Evolutionary conservation across 2,329 filamentous ascomycete genomes (phyloP).

Genomic region (Ophiosphaerella narmari): DNA sequence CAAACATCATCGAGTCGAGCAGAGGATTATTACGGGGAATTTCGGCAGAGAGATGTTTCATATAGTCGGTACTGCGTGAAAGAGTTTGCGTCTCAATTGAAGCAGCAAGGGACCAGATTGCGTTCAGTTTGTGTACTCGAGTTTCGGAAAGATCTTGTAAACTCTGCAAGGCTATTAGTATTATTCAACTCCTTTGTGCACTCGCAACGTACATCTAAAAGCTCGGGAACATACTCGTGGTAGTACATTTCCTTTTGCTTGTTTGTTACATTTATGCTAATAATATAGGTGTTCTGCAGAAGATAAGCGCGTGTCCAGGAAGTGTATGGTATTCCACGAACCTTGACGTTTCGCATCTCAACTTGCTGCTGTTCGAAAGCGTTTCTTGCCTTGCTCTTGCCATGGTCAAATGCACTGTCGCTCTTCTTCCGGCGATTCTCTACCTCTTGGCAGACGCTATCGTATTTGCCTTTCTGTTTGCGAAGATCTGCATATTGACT

Average conservation of each 20-base stretch:
- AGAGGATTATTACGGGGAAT: constrained; percentile 86
- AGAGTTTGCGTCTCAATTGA: constrained; percentile 81
- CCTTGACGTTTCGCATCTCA: constrained; percentile 95
- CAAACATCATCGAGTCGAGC: constrained; percentile 97
- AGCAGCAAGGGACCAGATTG: constrained; percentile 80
- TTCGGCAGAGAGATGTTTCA: constrained; percentile 75
- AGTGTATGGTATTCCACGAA: constrained; percentile 9
- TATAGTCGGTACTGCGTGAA: constrained; percentile 70
- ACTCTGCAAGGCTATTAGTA: constrained; percentile 49
- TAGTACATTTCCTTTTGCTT: constrained; percentile 98
- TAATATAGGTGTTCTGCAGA: constrained; percentile 84
- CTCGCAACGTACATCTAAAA: constrained; percentile 71
- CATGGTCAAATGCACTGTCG: constrained; percentile 84
- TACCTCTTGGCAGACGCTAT: constrained; percentile 89
- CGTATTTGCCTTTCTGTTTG: constrained; percentile 93
- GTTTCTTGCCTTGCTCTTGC: constrained; percentile 85
- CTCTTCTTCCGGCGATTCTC: constrained; percentile 94
- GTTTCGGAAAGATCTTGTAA: constrained; percentile 94
- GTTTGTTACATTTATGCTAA: constrained; percentile 94
- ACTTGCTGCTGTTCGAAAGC: constrained; percentile 89
- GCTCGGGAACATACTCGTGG: constrained; percentile 91
- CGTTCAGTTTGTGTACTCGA: constrained; percentile 80
- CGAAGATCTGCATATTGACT: constrained; percentile 80
- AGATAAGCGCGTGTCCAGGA: constrained; percentile 25
- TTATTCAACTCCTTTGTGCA: neutral